A percentile compares a stretch with the other conserved stretches of the same genome.
These are phyloP conservation scores for Pelargonium cotyledonis DNA, from an alignment of 441 rosid genomes.

Conservation along the genomic window DNA sequence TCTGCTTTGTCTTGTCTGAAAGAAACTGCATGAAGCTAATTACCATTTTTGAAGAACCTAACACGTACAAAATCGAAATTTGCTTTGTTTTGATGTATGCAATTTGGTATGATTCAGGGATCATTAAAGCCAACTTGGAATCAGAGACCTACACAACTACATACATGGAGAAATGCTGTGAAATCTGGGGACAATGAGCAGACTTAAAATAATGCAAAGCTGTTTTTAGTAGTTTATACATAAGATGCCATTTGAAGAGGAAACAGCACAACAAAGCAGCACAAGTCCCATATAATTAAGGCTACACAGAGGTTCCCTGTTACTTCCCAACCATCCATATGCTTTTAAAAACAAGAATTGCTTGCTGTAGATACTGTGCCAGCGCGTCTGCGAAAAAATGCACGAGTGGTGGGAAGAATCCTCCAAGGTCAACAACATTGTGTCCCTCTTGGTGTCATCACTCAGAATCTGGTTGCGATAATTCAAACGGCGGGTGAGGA, in stretches of 20 bases:
- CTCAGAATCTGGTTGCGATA: too few relatives aligned
- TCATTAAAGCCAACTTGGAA: neutral
- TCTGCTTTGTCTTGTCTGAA: too few relatives aligned
- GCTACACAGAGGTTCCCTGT: slow-evolving; percentile 10
- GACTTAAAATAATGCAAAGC: neutral
- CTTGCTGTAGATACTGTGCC: slow-evolving; percentile 18
- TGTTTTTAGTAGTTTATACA: too few relatives aligned
- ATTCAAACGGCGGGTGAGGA: too few relatives aligned
- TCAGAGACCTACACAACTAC: neutral
- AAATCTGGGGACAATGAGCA: slow-evolving; percentile 11
- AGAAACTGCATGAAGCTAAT: too few relatives aligned
- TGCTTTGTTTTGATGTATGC: neutral
- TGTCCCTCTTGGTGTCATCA: too few relatives aligned
- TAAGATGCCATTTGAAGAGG: slow-evolving; percentile 12
- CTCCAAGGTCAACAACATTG: too few relatives aligned
- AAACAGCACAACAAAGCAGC: slow-evolving; percentile 7
- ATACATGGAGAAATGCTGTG: slow-evolving; percentile 14
- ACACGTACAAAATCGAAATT: too few relatives aligned
- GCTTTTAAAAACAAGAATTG: slow-evolving; percentile 2
- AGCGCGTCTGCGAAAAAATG: slow-evolving; percentile 1
- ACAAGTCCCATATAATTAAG: neutral
- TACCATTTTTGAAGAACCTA: too few relatives aligned
- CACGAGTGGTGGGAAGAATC: too few relatives aligned
- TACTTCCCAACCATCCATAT: slow-evolving; percentile 10
- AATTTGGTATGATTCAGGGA: neutral